Base-by-base conservation (phyloP, 371 early-diverging fungal species). In the Mortierella sp. region DNA sequence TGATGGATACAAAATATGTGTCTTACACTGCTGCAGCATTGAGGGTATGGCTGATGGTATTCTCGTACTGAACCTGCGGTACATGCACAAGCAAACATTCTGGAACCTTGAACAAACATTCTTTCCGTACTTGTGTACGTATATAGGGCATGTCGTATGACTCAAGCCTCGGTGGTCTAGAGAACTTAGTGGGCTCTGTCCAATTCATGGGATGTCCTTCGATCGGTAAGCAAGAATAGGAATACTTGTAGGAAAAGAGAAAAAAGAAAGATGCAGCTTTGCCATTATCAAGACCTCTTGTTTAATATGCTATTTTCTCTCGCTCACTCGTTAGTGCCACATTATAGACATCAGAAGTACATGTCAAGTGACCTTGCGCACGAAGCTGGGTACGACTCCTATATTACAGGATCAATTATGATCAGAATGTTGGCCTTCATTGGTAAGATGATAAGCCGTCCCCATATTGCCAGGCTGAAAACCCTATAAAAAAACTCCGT, bases 371-470 rank as follows among this genome's bases (percentile, higher is more conserved):
- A 87, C 46, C 48, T 41, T 21, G 39, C 72, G 39, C 97, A 97
- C 70, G 95, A 97, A 72, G 97, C 97, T 19, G 97, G 95, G 2
- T 97, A 90, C 64, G 97, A 97, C 68, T 92, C 96, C 0, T 95
- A 89, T 54, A 83, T 90, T 58, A 96, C 97, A 7, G 97, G 97
- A 12, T 68, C 82, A n/a, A 80, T 86, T 4, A 87, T 91, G 68
- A 56, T 84, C 30, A 51, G 59, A 23, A 62, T 73, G 56, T 12
- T 73, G 46, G 55, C 75, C 2, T 58, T 50, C 39, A 73, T 73
- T 41, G 52, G 71, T 70, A 70, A 6, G 46, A 28, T 52, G n/a
- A n/a, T n/a, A n/a, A n/a, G n/a, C n/a, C n/a, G n/a, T n/a, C n/a
- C n/a, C n/a, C n/a, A n/a, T n/a, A n/a, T n/a, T n/a, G n/a, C n/a